phyloP scores from a whole-genome alignment of 2,329 filamentous ascomycete genomes.

The Hypoxylon rubiginosum region DNA sequence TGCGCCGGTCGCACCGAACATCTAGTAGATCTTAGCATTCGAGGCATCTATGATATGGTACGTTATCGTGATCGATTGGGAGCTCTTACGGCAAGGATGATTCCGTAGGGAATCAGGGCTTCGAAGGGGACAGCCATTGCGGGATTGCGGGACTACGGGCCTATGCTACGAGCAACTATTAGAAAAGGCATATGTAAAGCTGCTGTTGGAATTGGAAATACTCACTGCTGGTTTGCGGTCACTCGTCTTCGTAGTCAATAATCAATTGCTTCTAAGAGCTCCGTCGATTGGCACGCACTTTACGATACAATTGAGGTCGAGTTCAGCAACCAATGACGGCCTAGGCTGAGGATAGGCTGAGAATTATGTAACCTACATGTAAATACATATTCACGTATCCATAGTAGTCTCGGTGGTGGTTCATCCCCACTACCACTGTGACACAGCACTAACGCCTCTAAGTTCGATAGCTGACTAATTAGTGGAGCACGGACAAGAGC shows the following conservation, averaged over 20 bases:
- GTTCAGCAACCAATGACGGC: slow-evolving; percentile 31
- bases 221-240: slow-evolving; percentile 21
- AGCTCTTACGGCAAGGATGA: slow-evolving; percentile 70
- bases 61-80: slow-evolving; percentile 17
- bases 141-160: slow-evolving; percentile 42
- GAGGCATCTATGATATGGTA: slow-evolving; percentile 2
- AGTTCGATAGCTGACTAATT: slow-evolving; percentile 29
- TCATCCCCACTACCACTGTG: too few relatives aligned
- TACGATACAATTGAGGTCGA: slow-evolving; percentile 25
- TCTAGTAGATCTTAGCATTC: slow-evolving; percentile 58
- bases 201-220: background rate
- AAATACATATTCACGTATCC: too few relatives aligned
- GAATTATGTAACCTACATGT: background rate
- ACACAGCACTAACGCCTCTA: background rate
- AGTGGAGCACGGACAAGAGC: slow-evolving; percentile 11
- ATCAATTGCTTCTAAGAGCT: slow-evolving; percentile 21
- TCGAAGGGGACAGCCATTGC: slow-evolving; percentile 75
- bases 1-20: slow-evolving; percentile 73
- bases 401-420: too few relatives aligned
- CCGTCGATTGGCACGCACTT: slow-evolving; percentile 16
- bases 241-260: too few relatives aligned
- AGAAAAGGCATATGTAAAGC: background rate
- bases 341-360: background rate
- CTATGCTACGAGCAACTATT: slow-evolving; percentile 19
- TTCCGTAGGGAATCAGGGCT: slow-evolving; percentile 73